These are phyloP conservation scores for Fomitopsis serialis DNA, from an alignment of 768 basidiomycete species.

Conservation along the genomic window DNA sequence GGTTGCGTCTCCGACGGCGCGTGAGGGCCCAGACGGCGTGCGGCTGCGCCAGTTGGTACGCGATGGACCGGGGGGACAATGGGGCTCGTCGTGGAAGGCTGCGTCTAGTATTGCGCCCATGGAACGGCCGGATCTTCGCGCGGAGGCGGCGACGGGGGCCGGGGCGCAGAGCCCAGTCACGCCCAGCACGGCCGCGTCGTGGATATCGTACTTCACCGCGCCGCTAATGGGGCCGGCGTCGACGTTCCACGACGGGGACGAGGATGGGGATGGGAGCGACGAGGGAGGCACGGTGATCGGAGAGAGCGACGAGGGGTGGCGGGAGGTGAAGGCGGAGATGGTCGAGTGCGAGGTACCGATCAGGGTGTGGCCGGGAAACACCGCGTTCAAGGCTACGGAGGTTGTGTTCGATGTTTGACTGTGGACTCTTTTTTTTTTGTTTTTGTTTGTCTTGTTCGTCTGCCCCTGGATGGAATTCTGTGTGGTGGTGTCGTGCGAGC, in stretches of 20 bases:
- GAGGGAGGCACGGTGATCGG: slow-evolving; percentile 23
- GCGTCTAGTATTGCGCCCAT: slow-evolving; percentile 52
- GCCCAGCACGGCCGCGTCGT: slow-evolving; percentile 23
- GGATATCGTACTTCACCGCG: slow-evolving; percentile 39
- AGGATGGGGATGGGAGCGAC: slow-evolving; percentile 27
- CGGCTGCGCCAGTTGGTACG: slow-evolving; percentile 46
- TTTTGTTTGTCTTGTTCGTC: background rate
- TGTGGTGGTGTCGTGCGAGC: too few species aligned
- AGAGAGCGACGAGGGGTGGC: slow-evolving; percentile 55
- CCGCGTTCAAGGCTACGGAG: slow-evolving; percentile 74
- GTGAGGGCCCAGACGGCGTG: slow-evolving; percentile 44
- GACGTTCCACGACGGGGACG: slow-evolving; percentile 59
- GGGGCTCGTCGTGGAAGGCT: slow-evolving; percentile 67
- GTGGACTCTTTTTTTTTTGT: background rate
- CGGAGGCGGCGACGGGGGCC: slow-evolving; percentile 1
- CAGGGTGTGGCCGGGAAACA: slow-evolving; percentile 84
- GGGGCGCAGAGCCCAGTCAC: background rate
- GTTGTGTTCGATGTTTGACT: slow-evolving; percentile 68
- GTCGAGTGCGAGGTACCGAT: slow-evolving; percentile 95
- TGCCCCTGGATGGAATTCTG: background rate
- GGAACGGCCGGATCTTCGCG: slow-evolving; percentile 34
- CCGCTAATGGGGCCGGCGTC: slow-evolving; percentile 34
- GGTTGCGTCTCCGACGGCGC: slow-evolving; percentile 45
- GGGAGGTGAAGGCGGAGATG: slow-evolving; percentile 68
- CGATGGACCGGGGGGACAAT: slow-evolving; percentile 61